These are phyloP conservation scores for Dactylellina cionopaga DNA, from an alignment of 2,329 filamentous ascomycete genomes.

Conservation along the genomic window DNA sequence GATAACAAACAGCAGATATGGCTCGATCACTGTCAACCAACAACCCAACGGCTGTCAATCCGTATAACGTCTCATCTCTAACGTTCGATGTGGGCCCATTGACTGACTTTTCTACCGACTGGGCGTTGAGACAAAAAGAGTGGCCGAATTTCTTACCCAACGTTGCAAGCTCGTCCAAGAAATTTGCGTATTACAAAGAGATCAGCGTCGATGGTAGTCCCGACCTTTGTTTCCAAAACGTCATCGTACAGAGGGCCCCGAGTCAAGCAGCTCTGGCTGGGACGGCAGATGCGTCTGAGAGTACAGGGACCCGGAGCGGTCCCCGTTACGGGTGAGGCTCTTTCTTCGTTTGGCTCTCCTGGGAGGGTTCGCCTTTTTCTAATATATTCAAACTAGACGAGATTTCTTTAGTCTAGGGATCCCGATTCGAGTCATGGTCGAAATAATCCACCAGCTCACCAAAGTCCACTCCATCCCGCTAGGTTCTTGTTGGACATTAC, in stretches of 20 bases:
- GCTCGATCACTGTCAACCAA: slow-evolving; percentile 37
- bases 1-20: slow-evolving; percentile 28
- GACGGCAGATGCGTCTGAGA: slow-evolving; percentile 19
- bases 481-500: slow-evolving; percentile 31
- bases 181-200: slow-evolving; percentile 52
- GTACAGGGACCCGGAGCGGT: slow-evolving; percentile 23
- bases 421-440: slow-evolving; percentile 44
- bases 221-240: slow-evolving; percentile 52
- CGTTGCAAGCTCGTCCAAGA: slow-evolving; percentile 44
- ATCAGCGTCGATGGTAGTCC: slow-evolving; percentile 49
- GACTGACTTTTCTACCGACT: slow-evolving; percentile 51
- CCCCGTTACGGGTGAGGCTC: slow-evolving; percentile 36
- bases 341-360: background rate
- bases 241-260: slow-evolving; percentile 52
- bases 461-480: slow-evolving; percentile 48
- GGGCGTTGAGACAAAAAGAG: slow-evolving; percentile 50
- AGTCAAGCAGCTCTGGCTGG: slow-evolving; percentile 16
- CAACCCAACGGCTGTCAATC: slow-evolving; percentile 45
- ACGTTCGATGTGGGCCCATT: slow-evolving; percentile 50
- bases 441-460: slow-evolving; percentile 42
- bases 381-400: slow-evolving; percentile 19
- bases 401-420: slow-evolving; percentile 50
- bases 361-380: background rate
- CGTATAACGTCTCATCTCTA: slow-evolving; percentile 46
- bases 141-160: slow-evolving; percentile 52